Evolutionary conservation across 805 yeast genomes (phyloP).

Genomic region (Candida anglica): DNA sequence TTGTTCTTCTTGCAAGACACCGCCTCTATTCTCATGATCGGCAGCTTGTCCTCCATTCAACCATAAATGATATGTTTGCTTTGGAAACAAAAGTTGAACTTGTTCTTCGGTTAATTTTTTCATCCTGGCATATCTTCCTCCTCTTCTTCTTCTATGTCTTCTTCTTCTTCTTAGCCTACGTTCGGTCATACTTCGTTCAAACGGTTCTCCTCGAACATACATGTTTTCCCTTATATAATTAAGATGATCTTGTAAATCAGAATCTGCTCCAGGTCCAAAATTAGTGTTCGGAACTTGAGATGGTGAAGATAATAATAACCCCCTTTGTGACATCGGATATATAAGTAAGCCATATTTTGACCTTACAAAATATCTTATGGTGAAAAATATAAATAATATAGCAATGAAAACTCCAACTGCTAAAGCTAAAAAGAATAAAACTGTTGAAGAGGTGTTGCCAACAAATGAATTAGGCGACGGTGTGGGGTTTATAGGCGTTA

Average conservation of each 20-base stretch:
- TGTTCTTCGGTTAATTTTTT: conserved; percentile 51
- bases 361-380: conserved; percentile 56
- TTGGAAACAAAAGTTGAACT: conserved; percentile 59
- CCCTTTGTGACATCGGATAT: conserved; percentile 30
- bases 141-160: conserved; percentile 37
- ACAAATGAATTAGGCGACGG: conserved; percentile 21
- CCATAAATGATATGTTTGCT: conserved; percentile 57
- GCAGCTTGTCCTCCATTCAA: conserved; percentile 56
- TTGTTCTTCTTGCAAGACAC: conserved; percentile 37
- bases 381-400: conserved; percentile 52
- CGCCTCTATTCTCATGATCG: conserved; percentile 42
- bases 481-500: background rate
- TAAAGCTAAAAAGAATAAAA: conserved; percentile 59
- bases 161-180: conserved; percentile 30
- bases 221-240: conserved; percentile 31
- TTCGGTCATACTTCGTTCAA: conserved; percentile 21
- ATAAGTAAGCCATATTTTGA: conserved; percentile 53
- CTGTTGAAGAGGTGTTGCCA: conserved; percentile 56
- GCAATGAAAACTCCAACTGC: conserved; percentile 61
- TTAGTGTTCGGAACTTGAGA: conserved; percentile 5
- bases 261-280: conserved; percentile 3
- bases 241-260: conserved; percentile 31
- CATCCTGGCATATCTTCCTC: conserved; percentile 41
- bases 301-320: conserved; percentile 11
- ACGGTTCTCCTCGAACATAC: conserved; percentile 25